Conservation (phyloP, 2,329 filamentous ascomycete species). For the Beauveria rudraprayagi region DNA sequence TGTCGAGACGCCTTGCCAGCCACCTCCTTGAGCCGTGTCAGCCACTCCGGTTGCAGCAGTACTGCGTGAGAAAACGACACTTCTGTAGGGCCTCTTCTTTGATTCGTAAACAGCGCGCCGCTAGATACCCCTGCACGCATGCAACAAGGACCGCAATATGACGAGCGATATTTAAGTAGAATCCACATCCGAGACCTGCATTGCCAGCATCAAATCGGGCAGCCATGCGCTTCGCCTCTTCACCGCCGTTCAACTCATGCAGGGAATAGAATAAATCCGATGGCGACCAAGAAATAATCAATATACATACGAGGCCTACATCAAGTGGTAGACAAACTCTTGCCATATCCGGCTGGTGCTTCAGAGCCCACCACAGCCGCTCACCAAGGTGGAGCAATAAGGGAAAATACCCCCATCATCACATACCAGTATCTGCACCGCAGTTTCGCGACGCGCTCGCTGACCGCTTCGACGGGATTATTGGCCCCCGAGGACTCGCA, state of each 20-base stretch:
- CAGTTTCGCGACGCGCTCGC: conserved; percentile 2
- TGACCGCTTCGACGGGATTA: conserved; percentile 3
- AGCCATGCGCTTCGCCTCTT: conserved; percentile 3
- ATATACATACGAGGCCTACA: neutral
- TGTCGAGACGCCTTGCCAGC: neutral
- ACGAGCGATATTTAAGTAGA: neutral
- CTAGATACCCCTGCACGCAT: neutral
- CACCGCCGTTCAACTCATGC: conserved; percentile 8
- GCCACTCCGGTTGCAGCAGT: neutral
- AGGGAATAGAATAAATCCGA: neutral
- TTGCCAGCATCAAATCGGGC: conserved; percentile 9
- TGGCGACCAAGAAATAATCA: neutral
- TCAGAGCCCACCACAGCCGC: neutral
- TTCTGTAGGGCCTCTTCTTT: neutral
- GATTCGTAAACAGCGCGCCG: neutral
- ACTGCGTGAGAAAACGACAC: neutral
- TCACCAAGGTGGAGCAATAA: neutral
- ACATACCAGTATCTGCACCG: neutral
- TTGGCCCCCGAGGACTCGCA: neutral
- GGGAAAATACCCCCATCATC: neutral
- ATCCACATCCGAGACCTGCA: conserved; percentile 5
- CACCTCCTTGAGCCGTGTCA: neutral
- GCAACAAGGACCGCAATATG: neutral
- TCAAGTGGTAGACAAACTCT: neutral
- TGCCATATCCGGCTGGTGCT: neutral